These are phyloP conservation scores for Triticum turgidum DNA, from an alignment of 176 grass and related monocot species.

Conservation along the genomic window DNA sequence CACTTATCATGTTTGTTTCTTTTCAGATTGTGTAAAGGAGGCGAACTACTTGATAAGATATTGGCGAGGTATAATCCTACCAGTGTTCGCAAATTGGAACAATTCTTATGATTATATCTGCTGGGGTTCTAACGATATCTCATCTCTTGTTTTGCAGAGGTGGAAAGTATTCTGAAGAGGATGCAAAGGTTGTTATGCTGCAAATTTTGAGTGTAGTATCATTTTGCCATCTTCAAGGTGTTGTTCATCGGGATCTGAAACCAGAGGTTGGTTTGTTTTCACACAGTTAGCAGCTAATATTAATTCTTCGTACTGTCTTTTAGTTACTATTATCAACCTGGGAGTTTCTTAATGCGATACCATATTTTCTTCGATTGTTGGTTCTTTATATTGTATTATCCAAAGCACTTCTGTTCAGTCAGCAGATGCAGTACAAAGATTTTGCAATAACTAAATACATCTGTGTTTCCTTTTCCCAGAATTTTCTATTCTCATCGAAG, in stretches of 20 bases:
- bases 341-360: background rate
- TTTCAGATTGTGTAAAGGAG: conserved; percentile 93
- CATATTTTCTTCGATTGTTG: background rate
- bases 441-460: conserved; percentile 28
- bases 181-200: conserved; percentile 86
- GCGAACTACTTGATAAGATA: conserved; percentile 93
- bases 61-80: conserved; percentile 65
- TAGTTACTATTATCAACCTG: background rate
- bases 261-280: conserved; percentile 65
- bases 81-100: conserved; percentile 12
- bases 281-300: conserved; percentile 17
- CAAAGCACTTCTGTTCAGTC: conserved; percentile 1
- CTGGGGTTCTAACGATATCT: conserved; percentile 25
- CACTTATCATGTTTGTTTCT: conserved; percentile 30
- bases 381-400: conserved; percentile 3
- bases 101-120: background rate
- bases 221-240: conserved; percentile 99
- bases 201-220: conserved; percentile 95
- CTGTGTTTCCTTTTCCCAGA: conserved; percentile 48
- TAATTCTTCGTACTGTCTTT: background rate
- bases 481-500: conserved; percentile 91
- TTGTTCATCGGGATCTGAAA: conserved; percentile 98
- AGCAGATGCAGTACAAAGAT: background rate
- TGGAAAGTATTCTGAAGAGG: conserved; percentile 99
- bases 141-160: conserved; percentile 49